phyloP scores from a whole-genome alignment of 2,329 filamentous ascomycete genomes.

The Pleoardoris graminearum region DNA sequence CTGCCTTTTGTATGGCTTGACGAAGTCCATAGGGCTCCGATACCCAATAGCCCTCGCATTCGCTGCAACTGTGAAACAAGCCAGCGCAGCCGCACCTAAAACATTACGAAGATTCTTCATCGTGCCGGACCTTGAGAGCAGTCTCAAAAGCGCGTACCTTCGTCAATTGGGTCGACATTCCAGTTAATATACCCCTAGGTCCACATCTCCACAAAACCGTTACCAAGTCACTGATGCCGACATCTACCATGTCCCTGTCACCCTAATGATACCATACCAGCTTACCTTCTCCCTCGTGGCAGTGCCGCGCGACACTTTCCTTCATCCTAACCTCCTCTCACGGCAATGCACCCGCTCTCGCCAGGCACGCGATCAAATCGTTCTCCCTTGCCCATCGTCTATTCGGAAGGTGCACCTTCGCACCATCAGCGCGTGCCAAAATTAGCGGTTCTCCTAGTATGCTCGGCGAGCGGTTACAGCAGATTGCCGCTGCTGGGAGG shows the following conservation, averaged over 20 bases:
- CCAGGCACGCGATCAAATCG: neutral
- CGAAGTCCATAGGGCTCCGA: slow-evolving; percentile 52
- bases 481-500: no score
- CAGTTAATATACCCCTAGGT: slow-evolving; percentile 3
- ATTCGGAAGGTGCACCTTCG: slow-evolving; percentile 1
- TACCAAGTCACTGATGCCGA: neutral
- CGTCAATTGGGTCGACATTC: neutral
- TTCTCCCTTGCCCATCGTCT: neutral
- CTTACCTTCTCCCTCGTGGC: neutral
- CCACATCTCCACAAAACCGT: neutral
- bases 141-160: slow-evolving; percentile 55
- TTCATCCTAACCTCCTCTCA: neutral
- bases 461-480: no score
- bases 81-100: slow-evolving; percentile 31
- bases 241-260: neutral
- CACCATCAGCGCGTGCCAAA: neutral
- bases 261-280: neutral
- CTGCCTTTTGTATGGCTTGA: slow-evolving; percentile 55
- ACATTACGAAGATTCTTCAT: slow-evolving; percentile 20
- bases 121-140: slow-evolving; percentile 6
- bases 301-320: neutral
- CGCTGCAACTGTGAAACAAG: slow-evolving; percentile 50
- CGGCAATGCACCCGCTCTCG: slow-evolving; percentile 1
- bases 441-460: neutral
- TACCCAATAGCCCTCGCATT: slow-evolving; percentile 55